Evolutionary conservation across 2,329 filamentous ascomycete genomes (phyloP).

Genomic region (Massarina eburnea): DNA sequence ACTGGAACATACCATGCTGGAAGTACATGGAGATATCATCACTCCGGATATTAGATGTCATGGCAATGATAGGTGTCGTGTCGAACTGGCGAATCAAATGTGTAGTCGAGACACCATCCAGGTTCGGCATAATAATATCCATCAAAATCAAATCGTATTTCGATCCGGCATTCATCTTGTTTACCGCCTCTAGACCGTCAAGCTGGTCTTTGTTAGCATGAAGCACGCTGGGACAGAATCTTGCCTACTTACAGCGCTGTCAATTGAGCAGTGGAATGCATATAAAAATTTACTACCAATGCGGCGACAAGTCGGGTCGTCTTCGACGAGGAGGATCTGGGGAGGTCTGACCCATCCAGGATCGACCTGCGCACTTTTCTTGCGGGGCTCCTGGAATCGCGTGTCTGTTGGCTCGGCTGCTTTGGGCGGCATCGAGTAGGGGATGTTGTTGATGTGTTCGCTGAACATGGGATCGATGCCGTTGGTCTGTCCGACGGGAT

Average conservation of each 20-base stretch:
- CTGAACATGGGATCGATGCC: conserved; percentile 94
- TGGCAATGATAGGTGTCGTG: conserved; percentile 87
- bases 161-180: conserved; percentile 70
- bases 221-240: not conserved
- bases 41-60: conserved; percentile 97
- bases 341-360: conserved; percentile 70
- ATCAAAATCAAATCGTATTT: conserved; percentile 63
- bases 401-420: conserved; percentile 54
- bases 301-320: conserved; percentile 66
- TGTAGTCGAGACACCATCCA: conserved; percentile 93
- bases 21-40: conserved; percentile 98
- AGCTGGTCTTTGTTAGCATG: conserved; percentile 54
- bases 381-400: conserved; percentile 55
- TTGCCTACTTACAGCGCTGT: conserved; percentile 58
- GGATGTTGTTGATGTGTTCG: conserved; percentile 92
- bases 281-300: conserved; percentile 69
- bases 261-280: conserved; percentile 65
- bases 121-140: conserved; percentile 88
- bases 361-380: conserved; percentile 63
- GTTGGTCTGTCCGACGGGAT: conserved; percentile 85
- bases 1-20: conserved; percentile 74
- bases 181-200: conserved; percentile 88
- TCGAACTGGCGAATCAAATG: conserved; percentile 89
- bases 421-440: conserved; percentile 76
- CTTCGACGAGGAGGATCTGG: conserved; percentile 87